Evolutionary conservation across 148 eudicot genomes (phyloP), one percentile per base, ranked within the genome.

Genomic region (Simmondsia chinensis): DNA sequence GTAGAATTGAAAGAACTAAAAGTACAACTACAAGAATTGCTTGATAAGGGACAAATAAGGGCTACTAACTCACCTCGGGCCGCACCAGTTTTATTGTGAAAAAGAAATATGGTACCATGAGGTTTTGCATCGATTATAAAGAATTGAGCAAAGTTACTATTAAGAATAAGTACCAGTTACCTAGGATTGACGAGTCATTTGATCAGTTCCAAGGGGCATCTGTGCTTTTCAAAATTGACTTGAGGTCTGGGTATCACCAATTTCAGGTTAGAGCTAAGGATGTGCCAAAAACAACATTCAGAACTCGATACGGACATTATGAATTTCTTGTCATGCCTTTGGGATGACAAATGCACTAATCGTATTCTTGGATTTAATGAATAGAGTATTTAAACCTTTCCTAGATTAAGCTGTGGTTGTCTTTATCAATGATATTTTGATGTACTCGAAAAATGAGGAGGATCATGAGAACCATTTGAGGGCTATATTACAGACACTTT

Each of bases 41-140:
- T 22, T 0, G 18, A 21, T 1, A 48, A 33, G 2, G 37, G 41
- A 1, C 34, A 18, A 11, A 33, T 48, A n/a, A 22, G 9, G 3
- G 2, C 29, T 0, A 33, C 30, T 23, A 1, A 3, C 0, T 48
- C 41, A 2, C 41, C 20, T 16, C 39, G 30, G 48, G 49, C 30
- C 1, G 48, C 39, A 4, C 31, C 15, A 20, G 49, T 30, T 7
- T 29, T 54, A 33, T 54, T 21, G 50, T 31, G 11, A 56, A 56
- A 27, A 56, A 52, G 33, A 52, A 52, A 12, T 44, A 52, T 17
- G 46, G 44, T 1, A 17, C 13, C 11, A 37, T 37, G 41, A 23
- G 56, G 9, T 14, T 52, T 0, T 39, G 56, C 8, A 45, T 55
- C 1, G 50, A 42, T 20, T 55, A 55, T 22, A 31, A 33, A 4